Percentiles rank a stretch among this genome's conserved stretches.
Evolutionary conservation across 1,284 basidiomycete species (phyloP).

Genomic region (Trametes versicolor): DNA sequence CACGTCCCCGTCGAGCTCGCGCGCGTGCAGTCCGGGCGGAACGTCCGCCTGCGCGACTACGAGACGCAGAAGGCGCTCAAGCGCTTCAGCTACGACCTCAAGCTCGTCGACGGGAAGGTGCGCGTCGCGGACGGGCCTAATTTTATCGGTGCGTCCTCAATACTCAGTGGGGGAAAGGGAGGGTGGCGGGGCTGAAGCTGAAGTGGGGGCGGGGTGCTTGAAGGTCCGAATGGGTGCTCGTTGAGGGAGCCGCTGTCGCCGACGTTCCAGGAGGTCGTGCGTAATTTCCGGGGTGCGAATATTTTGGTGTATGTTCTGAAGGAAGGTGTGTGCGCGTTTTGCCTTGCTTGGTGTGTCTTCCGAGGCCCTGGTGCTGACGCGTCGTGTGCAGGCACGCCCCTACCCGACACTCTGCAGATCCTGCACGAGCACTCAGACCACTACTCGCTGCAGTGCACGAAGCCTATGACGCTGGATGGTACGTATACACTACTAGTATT

Average conservation of each 20-base stretch:
- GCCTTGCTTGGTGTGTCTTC: not conserved
- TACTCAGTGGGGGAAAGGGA: not conserved
- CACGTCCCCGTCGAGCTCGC: slow-evolving; percentile 15
- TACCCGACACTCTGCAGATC: slow-evolving; percentile 5
- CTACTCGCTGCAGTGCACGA: slow-evolving; percentile 12
- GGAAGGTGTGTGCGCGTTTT: slow-evolving; percentile 5
- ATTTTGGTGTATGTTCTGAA: slow-evolving; percentile 4
- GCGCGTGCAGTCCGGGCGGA: slow-evolving; percentile 2
- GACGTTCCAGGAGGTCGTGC: slow-evolving; percentile 16
- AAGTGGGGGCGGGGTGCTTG: not conserved
- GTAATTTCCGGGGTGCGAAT: slow-evolving; percentile 6
- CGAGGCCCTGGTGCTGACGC: not conserved
- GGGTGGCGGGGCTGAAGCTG: not conserved
- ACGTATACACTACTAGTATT: not conserved
- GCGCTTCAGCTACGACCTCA: slow-evolving; percentile 12
- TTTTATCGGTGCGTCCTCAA: slow-evolving; percentile 3
- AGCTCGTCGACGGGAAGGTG: slow-evolving; percentile 8
- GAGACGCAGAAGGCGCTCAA: slow-evolving; percentile 9
- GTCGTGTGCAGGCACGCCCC: slow-evolving; percentile 3
- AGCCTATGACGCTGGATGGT: slow-evolving; percentile 11
- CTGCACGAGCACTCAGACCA: slow-evolving; percentile 15
- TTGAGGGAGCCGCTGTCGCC: slow-evolving; percentile 9
- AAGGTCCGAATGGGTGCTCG: slow-evolving; percentile 14
- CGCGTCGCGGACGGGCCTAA: slow-evolving; percentile 1
- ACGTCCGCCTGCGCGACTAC: slow-evolving; percentile 12